Base-by-base conservation (phyloP, 2,329 filamentous ascomycete genomes). In the Fusarium solani-melongenae region DNA sequence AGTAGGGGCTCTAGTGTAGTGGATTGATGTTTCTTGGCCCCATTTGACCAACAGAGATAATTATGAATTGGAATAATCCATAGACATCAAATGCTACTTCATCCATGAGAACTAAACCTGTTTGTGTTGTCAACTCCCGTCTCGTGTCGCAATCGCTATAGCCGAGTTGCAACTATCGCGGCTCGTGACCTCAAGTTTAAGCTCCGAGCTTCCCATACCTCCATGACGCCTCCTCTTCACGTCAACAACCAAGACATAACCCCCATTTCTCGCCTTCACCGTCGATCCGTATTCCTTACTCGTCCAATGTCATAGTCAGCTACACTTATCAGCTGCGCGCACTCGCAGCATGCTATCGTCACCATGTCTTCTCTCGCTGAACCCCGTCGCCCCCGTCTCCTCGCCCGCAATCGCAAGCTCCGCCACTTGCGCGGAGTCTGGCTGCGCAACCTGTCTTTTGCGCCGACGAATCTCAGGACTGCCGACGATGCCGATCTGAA, bases 351-450 rank as follows among this genome's bases (percentile, higher is more conserved):
- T 76, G 76, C 39, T 22, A 64, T 56, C 44, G 14, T 29, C 36
- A 44, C 34, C 66, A 84, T 84, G 82, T 82, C 82, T 55, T 76
- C 80, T 69, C 76, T 83, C 68, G 78, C 80, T 66, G 82, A 83
- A 76, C 80, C 80, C 34, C 81, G 82, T 53, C 84, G 86, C 44
- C 88, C 89, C 44, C 85, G 88, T 46, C 85, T 92, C 71, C 83
- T 91, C 33, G 85, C 90, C 20, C 89, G 96, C 88, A 98, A 98
- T 82, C 93, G 95, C 81, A 95, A 93, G 81, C 87, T 98, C 62
- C 92, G 96, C 63, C 95, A 98, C 85, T 88, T 98, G 6, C 92
- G 94, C 77, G 94, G 94, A 75, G 90, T 98, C 76, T 96, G 93
- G 64, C 85, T 98, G 60, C 94, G 96, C 66, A 98, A 98, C 82